These are phyloP conservation scores for Paramecium biaurelia DNA, from an alignment of 73 alveolate species.

Conservation along the genomic window DNA sequence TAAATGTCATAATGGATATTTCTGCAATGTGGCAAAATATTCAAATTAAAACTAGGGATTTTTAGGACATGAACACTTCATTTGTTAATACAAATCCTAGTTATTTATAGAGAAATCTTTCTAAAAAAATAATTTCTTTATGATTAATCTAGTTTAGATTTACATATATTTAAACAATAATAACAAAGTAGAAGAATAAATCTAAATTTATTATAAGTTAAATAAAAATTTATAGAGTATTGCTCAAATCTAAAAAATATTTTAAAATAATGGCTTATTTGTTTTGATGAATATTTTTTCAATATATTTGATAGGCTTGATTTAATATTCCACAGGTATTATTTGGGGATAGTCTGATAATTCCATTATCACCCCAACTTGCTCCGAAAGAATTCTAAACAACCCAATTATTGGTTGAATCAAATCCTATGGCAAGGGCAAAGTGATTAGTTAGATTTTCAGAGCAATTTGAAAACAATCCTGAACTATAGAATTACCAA, in stretches of 20 bases:
- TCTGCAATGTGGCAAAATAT: not conserved
- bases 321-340: constrained; percentile 50
- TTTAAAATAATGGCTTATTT: not conserved
- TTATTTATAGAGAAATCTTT: not conserved
- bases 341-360: not conserved
- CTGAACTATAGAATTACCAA: constrained; percentile 72
- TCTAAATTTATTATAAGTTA: not conserved
- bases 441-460: constrained; percentile 69
- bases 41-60: not conserved
- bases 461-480: constrained; percentile 55
- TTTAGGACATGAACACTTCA: not conserved
- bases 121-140: not conserved
- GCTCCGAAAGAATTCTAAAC: constrained; percentile 44
- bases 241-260: not conserved
- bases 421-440: constrained; percentile 80
- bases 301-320: not conserved
- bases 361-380: constrained; percentile 50
- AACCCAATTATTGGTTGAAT: constrained; percentile 32
- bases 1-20: not conserved
- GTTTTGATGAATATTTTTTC: not conserved
- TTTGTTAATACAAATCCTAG: not conserved
- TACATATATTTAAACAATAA: not conserved
- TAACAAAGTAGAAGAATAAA: not conserved
- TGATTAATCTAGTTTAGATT: not conserved
- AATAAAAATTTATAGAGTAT: not conserved